Evolutionary conservation across 371 early-diverging fungal species (phyloP).

Genomic region (Dinochytrium kinnereticum): DNA sequence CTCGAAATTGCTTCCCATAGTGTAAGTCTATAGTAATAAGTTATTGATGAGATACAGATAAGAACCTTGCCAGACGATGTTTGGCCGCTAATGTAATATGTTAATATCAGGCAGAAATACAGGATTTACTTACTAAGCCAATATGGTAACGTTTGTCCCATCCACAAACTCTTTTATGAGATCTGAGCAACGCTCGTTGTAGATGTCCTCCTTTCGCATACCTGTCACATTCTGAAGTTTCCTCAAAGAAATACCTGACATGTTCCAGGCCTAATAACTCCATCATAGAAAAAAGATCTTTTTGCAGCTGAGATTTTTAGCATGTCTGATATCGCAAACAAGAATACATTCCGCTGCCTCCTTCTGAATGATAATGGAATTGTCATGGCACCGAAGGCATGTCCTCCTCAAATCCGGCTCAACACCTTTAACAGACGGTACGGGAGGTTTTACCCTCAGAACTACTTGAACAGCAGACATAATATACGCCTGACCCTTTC

Average conservation of each 20-base stretch:
- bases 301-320: neutral
- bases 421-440: neutral
- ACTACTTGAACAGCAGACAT: neutral
- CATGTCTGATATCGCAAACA: neutral
- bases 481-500: too few relatives aligned
- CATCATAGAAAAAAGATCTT: neutral
- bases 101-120: neutral
- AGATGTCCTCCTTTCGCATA: conserved; percentile 71
- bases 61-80: conserved; percentile 33
- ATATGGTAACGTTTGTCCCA: conserved; percentile 69
- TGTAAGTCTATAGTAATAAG: conserved; percentile 41
- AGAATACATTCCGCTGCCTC: neutral
- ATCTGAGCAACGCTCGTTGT: conserved; percentile 64
- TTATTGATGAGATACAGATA: conserved; percentile 35
- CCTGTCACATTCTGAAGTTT: too few relatives aligned
- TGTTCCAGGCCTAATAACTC: neutral
- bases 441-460: neutral
- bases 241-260: neutral
- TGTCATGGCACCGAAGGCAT: neutral
- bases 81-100: conserved; percentile 26
- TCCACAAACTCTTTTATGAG: conserved; percentile 87
- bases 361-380: neutral
- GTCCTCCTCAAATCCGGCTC: neutral
- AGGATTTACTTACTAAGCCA: conserved; percentile 54
- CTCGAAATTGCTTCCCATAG: conserved; percentile 46